These are phyloP conservation scores for Alternaria metachromatica DNA, from an alignment of 2,329 filamentous ascomycete genomes.

Conservation along the genomic window DNA sequence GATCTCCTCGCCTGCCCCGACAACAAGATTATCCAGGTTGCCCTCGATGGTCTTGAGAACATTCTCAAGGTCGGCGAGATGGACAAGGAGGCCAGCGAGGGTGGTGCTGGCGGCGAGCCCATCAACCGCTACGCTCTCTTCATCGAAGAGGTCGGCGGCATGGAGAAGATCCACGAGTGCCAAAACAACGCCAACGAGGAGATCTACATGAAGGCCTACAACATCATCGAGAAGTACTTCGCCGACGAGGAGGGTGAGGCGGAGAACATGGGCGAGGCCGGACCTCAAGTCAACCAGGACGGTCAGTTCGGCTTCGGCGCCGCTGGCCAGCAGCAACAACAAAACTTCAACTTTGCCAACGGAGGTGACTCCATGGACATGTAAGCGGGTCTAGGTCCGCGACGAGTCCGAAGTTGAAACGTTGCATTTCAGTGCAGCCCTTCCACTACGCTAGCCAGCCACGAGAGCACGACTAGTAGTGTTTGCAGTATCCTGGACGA, in stretches of 20 bases:
- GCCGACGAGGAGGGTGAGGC: conserved; percentile 91
- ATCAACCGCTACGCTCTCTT: conserved; percentile 98
- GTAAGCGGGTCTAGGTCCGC: conserved; percentile 53
- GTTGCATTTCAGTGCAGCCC: conserved; percentile 10
- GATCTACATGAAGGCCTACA: conserved; percentile 99
- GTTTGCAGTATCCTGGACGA: conserved; percentile 17
- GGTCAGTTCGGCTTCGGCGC: conserved; percentile 82
- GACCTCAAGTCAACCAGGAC: conserved; percentile 72
- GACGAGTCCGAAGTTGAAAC: conserved; percentile 14
- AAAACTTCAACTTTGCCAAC: conserved; percentile 93
- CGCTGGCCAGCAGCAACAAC: conserved; percentile 65
- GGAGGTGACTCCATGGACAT: conserved; percentile 77
- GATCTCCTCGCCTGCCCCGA: conserved; percentile 95
- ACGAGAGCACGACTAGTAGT: conserved; percentile 13
- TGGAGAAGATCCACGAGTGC: conserved; percentile 99
- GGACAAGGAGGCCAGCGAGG: conserved; percentile 87
- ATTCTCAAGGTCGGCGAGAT: conserved; percentile 99
- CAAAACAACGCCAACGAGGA: conserved; percentile 99
- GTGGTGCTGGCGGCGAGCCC: conserved; percentile 62
- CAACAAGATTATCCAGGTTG: conserved; percentile 99
- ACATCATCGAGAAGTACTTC: conserved; percentile 99
- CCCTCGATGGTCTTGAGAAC: conserved; percentile 96
- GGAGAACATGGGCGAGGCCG: conserved; percentile 80
- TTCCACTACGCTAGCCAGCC: conserved; percentile 10
- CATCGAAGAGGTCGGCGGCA: conserved; percentile 97